Base-by-base conservation (phyloP, 2,329 filamentous ascomycete genomes). In the Colletotrichum lentis region DNA sequence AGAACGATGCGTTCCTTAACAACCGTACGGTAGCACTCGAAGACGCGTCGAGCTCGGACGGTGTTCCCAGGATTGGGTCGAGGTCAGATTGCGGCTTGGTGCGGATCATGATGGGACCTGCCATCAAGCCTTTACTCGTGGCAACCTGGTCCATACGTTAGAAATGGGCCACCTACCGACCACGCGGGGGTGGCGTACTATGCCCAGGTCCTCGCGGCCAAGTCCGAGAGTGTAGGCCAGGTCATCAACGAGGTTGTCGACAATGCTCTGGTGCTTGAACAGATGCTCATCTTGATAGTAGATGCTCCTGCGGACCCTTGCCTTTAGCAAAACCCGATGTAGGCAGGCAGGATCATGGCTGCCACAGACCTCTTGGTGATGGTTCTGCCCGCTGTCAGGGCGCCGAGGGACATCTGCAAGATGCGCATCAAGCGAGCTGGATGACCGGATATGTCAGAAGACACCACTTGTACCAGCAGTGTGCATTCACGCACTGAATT, bases 201-300 rank as follows among this genome's bases (percentile, higher is more conserved):
- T 89, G 67, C 93, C 93, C 22, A 96, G 79, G 18, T 86, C 82
- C 63, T 86, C 83, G 41, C 93, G 85, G 6, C 86, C 82, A 10
- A 92, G 79, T 0, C 84, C 84, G 18, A 96, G 84, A 0, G 91
- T 93, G 63, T 84, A 88, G 0, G 92, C 91, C 43, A 96, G 79
- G 70, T 92, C 89, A 73, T 96, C 91, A 0, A 96, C 86, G 53
- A 92, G 87, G 37, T 84, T 83, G 75, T 96, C 90, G 0, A 96
- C 91, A 16, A 87, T 82, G 18, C 78, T 75, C 75, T 96, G 93
- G 57, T 83, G 88, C 22, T 84, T 83, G 73, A 96, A 96, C 0
- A 96, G 80, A 11, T 88, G 84, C 5, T 90, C 87, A 71, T 94
- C 85, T 72, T 92, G 88, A 75, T 96, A 96, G 76, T 90, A 96